Conservation (phyloP, 1,139 yeast species). For the Citeromyces hawaiiensis region DNA sequence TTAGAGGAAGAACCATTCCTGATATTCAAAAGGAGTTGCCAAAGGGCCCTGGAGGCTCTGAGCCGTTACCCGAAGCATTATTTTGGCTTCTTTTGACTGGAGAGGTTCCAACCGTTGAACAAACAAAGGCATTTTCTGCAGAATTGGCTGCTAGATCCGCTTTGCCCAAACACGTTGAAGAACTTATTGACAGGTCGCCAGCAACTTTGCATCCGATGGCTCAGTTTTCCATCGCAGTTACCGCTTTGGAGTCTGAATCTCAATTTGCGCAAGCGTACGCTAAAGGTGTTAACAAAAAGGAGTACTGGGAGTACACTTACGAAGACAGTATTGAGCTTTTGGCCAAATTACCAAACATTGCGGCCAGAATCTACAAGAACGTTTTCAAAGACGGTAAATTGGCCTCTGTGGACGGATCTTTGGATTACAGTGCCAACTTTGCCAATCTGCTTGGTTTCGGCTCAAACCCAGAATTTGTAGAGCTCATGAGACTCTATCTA, state of each 20-base stretch:
- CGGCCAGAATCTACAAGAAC: constrained; percentile 90
- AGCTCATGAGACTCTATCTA: constrained; percentile 84
- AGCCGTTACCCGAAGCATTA: constrained; percentile 85
- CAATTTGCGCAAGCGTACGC: constrained; percentile 88
- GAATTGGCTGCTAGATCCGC: constrained; percentile 80
- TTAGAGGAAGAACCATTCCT: constrained; percentile 96
- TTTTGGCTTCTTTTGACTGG: constrained; percentile 90
- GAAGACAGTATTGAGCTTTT: constrained; percentile 83
- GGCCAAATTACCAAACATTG: constrained; percentile 86
- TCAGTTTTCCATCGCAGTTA: constrained; percentile 85
- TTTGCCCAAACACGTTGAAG: constrained; percentile 78
- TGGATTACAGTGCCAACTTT: constrained; percentile 89
- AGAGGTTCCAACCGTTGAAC: constrained; percentile 68
- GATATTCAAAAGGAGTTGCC: constrained; percentile 90
- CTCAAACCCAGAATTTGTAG: constrained; percentile 67
- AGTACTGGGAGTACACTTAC: constrained; percentile 86
- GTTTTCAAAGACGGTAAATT: constrained; percentile 79
- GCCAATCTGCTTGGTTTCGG: constrained; percentile 78
- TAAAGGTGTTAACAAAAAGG: constrained; percentile 72
- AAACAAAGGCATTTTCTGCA: constrained; percentile 61
- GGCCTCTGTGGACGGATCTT: constrained; percentile 54
- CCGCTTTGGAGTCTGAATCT: constrained; percentile 85
- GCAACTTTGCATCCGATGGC: constrained; percentile 94
- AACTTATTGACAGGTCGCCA: constrained; percentile 74
- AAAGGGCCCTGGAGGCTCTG: constrained; percentile 77